phyloP scores from a whole-genome alignment of 2,329 filamentous ascomycete species.

The Polytolypa hystricis region DNA sequence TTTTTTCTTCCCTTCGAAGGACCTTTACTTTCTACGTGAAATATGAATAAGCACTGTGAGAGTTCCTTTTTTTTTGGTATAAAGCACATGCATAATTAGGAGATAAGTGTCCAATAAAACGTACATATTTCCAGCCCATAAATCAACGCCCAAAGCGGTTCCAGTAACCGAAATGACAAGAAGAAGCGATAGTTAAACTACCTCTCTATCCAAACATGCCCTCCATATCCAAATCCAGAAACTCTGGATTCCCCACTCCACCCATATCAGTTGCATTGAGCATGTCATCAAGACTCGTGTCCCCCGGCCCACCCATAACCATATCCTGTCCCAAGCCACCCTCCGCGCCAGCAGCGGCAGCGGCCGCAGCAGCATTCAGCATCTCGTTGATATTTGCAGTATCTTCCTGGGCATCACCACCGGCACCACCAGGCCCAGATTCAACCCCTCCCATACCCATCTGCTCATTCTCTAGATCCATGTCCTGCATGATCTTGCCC shows the following conservation, averaged over 20 bases:
- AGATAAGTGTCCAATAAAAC: too few species aligned
- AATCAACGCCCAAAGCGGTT: too few species aligned
- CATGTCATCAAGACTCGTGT: conserved; percentile 33
- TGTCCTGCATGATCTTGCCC: conserved; percentile 32
- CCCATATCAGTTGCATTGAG: conserved; percentile 33
- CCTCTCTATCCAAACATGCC: too few species aligned
- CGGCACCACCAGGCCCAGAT: conserved; percentile 5
- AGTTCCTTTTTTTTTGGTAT: too few species aligned
- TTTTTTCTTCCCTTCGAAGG: too few species aligned
- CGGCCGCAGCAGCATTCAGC: conserved; percentile 28
- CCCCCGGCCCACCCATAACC: conserved; percentile 18
- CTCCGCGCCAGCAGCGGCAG: conserved; percentile 23
- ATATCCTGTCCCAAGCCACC: conserved; percentile 16
- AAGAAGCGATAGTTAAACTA: too few species aligned
- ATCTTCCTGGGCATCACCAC: conserved; percentile 14
- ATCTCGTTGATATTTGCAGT: conserved; percentile 28
- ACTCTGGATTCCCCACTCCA: conserved; percentile 31
- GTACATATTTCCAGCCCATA: too few species aligned
- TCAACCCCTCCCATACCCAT: conserved; percentile 15
- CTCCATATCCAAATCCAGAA: conserved; percentile 35
- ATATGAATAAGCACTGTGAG: too few species aligned
- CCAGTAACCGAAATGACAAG: too few species aligned
- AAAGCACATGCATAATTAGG: too few species aligned
- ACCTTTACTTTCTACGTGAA: too few species aligned
- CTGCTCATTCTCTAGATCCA: conserved; percentile 26